Evolutionary conservation across 1,284 basidiomycete species (phyloP).

Genomic region (Hemileia vastatrix): DNA sequence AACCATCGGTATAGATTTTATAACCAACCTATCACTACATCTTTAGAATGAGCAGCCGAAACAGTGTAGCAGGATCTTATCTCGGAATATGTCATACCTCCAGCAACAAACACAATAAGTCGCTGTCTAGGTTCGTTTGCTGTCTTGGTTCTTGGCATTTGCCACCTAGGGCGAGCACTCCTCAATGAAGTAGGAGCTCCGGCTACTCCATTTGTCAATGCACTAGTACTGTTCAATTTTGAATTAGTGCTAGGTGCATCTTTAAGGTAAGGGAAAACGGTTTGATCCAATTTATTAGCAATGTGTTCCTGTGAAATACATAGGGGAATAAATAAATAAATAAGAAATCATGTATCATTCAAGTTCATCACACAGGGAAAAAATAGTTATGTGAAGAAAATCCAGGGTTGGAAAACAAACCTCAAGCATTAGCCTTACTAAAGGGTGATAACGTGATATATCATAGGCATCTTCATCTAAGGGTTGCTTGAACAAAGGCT

Average conservation of each 20-base stretch:
- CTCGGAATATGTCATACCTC: constrained; percentile 94
- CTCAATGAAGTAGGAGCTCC: constrained; percentile 47
- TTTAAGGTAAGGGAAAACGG: constrained; percentile 79
- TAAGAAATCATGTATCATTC: neutral
- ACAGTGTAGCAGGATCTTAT: constrained; percentile 51
- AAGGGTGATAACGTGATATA: constrained; percentile 83
- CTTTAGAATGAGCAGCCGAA: constrained; percentile 17
- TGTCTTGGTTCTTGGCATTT: constrained; percentile 13
- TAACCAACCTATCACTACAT: constrained; percentile 16
- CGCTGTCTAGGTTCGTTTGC: constrained; percentile 53
- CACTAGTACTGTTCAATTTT: constrained; percentile 49
- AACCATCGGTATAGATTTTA: neutral
- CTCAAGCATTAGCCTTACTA: constrained; percentile 72
- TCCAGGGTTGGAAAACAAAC: neutral
- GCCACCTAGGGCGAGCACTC: constrained; percentile 22
- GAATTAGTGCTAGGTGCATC: constrained; percentile 59
- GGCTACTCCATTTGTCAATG: constrained; percentile 35
- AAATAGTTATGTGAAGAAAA: neutral
- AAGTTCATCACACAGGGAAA: neutral
- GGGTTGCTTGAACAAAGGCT: constrained; percentile 53
- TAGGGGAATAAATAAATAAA: too few relatives aligned
- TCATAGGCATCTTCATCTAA: constrained; percentile 80
- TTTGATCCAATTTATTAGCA: constrained; percentile 63
- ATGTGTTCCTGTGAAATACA: constrained; percentile 58
- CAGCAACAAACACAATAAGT: constrained; percentile 83